Evolutionary conservation across 2,329 filamentous ascomycete genomes (phyloP).

Genomic region (Paracamarosporium sp.): DNA sequence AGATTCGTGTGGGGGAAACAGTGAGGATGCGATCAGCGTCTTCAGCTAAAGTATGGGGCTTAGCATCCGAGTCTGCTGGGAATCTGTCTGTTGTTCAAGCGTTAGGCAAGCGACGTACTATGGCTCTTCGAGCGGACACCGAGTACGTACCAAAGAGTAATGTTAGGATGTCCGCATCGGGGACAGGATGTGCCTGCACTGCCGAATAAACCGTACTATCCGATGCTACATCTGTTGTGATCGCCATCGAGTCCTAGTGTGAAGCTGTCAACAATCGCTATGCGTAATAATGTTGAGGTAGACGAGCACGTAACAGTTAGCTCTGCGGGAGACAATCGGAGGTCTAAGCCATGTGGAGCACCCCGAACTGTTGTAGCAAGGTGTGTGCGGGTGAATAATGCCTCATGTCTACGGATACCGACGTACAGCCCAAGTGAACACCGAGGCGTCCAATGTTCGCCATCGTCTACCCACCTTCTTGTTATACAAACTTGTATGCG

Average conservation of each 20-base stretch:
- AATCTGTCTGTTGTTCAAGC: not conserved
- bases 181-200: not conserved
- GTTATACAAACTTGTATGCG: too few relatives aligned
- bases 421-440: too few relatives aligned
- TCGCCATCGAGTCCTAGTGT: too few relatives aligned
- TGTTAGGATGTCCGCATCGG: not conserved
- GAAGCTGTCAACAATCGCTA: not conserved
- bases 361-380: too few relatives aligned
- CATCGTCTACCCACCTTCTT: too few relatives aligned
- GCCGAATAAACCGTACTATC: too few relatives aligned
- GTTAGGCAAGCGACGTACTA: not conserved
- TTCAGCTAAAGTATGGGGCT: not conserved
- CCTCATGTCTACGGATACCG: too few relatives aligned
- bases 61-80: not conserved
- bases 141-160: not conserved
- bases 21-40: conserved; percentile 42
- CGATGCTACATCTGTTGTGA: too few relatives aligned
- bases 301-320: not conserved
- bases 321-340: not conserved
- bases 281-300: not conserved
- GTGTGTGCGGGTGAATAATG: too few relatives aligned
- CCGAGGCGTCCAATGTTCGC: too few relatives aligned
- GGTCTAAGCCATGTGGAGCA: not conserved
- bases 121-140: not conserved
- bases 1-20: conserved; percentile 56